These are phyloP conservation scores for Papilionanthe hybrid DNA, from an alignment of 116 monocot species.

Conservation along the genomic window DNA sequence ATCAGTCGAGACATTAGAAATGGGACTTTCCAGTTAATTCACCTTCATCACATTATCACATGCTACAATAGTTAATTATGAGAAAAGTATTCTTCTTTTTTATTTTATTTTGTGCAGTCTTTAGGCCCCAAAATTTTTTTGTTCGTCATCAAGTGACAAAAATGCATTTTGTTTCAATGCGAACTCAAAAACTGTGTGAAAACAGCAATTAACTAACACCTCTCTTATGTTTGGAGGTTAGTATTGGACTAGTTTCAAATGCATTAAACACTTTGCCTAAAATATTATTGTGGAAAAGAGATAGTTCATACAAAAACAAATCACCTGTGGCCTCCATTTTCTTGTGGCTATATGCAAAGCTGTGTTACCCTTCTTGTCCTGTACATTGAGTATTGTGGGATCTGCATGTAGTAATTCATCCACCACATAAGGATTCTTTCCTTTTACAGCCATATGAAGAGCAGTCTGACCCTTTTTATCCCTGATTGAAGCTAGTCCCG, in stretches of 20 bases:
- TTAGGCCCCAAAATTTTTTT: no score
- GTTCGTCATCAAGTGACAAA: no score
- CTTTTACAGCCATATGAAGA: constrained; percentile 98
- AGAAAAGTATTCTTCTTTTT: no score
- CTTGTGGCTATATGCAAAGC: constrained; percentile 91
- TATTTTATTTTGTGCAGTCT: no score
- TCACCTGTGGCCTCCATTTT: constrained; percentile 88
- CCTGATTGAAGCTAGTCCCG: constrained; percentile 54
- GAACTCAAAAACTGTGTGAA: neutral
- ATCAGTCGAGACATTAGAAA: no score
- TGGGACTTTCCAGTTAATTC: no score
- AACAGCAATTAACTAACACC: neutral
- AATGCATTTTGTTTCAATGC: no score
- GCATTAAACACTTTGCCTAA: neutral
- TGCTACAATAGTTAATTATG: no score
- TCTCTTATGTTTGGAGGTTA: neutral
- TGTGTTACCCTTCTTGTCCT: constrained; percentile 95
- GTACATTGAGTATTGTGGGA: constrained; percentile 62
- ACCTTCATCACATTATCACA: no score
- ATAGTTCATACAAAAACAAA: neutral
- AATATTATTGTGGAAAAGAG: neutral
- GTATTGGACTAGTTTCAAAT: neutral
- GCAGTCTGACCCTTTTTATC: constrained; percentile 96
- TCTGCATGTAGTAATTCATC: constrained; percentile 65
- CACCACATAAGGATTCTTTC: constrained; percentile 55